Percentiles rank a stretch among this genome's conserved stretches.
Evolutionary conservation across 495 filamentous ascomycete species (phyloP).

Genomic region (Lophiostoma macrostomum): DNA sequence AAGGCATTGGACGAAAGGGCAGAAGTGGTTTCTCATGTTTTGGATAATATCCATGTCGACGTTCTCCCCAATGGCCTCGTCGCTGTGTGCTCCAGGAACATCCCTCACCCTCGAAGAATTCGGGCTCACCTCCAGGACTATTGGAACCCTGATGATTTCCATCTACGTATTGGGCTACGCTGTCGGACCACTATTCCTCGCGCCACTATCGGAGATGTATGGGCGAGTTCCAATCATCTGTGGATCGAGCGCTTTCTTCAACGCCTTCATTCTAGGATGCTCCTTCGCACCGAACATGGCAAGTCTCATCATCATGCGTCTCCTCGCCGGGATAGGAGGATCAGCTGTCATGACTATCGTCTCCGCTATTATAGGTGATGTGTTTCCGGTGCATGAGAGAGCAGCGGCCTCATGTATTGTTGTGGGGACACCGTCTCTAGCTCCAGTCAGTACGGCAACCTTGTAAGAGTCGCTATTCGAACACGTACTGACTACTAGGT

Average conservation of each 20-base stretch:
- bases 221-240: constrained; percentile 17
- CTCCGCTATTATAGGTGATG: constrained; percentile 21
- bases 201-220: constrained; percentile 28
- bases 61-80: constrained; percentile 23
- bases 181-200: constrained; percentile 28
- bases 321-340: constrained; percentile 25
- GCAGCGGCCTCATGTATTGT: constrained; percentile 20
- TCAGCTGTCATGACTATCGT: constrained; percentile 23
- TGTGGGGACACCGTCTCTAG: constrained; percentile 21
- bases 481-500: background rate
- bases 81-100: constrained; percentile 21
- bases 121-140: constrained; percentile 13
- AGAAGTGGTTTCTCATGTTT: constrained; percentile 24
- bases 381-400: constrained; percentile 20
- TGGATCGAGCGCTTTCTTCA: constrained; percentile 16
- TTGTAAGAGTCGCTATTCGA: background rate
- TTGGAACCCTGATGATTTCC: constrained; percentile 25
- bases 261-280: constrained; percentile 21
- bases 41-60: constrained; percentile 13
- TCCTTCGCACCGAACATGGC: constrained; percentile 20
- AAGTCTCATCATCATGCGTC: constrained; percentile 25
- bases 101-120: constrained; percentile 25
- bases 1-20: constrained; percentile 18
- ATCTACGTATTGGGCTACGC: constrained; percentile 29
- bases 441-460: constrained; percentile 9